Conservation (phyloP, 352 stramenopile genomes). For the Globisporangium acanthophoron region DNA sequence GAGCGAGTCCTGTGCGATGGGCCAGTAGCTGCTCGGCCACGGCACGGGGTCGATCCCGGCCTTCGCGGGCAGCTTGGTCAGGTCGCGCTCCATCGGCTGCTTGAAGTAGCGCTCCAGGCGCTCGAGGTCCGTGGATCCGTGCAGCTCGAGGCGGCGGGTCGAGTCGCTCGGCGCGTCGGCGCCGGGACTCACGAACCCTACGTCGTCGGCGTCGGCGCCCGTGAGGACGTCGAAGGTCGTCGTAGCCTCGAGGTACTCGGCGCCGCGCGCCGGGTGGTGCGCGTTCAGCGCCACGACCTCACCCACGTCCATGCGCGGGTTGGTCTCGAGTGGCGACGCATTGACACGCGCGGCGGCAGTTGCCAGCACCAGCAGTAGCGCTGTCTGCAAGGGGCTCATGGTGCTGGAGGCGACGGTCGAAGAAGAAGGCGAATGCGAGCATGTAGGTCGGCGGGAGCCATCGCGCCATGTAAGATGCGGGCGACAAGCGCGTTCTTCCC, state of each 20-base stretch:
- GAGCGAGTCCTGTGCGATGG: slow-evolving; percentile 53
- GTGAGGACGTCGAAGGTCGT: slow-evolving; percentile 18
- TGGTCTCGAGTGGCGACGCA: slow-evolving; percentile 17
- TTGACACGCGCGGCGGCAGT: not conserved
- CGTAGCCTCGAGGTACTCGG: slow-evolving; percentile 10
- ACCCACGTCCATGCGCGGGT: slow-evolving; percentile 21
- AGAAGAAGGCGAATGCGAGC: not conserved
- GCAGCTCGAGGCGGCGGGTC: slow-evolving; percentile 27
- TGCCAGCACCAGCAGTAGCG: not conserved
- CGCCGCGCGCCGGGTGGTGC: slow-evolving; percentile 24
- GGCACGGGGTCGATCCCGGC: slow-evolving; percentile 35
- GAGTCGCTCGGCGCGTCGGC: slow-evolving; percentile 3
- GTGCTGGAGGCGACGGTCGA: not conserved
- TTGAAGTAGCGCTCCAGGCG: slow-evolving; percentile 49
- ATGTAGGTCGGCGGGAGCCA: too few relatives aligned
- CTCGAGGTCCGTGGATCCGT: slow-evolving; percentile 35
- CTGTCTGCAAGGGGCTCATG: not conserved
- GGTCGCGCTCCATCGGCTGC: slow-evolving; percentile 34
- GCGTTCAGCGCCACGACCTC: slow-evolving; percentile 21
- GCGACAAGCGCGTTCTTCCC: not conserved
- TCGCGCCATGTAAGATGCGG: not conserved
- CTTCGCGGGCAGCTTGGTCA: slow-evolving; percentile 47
- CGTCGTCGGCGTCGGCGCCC: slow-evolving; percentile 10
- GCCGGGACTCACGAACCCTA: slow-evolving; percentile 9
- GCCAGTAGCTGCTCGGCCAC: slow-evolving; percentile 73